phyloP scores from a whole-genome alignment of 177 flowering plant genomes.

The Vitis hybrid region DNA sequence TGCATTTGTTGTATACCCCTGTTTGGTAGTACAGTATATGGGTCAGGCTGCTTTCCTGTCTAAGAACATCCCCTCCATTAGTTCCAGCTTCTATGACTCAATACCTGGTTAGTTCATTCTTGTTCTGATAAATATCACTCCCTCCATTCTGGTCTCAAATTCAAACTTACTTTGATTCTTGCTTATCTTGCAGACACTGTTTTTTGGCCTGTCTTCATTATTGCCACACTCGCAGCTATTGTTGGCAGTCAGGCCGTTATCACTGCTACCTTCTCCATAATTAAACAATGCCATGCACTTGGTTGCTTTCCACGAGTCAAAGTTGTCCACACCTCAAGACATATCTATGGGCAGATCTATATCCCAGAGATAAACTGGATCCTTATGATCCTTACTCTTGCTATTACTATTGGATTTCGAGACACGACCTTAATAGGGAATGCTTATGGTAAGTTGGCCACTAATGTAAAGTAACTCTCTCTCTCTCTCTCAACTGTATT shows the following conservation, averaged over 20 bases:
- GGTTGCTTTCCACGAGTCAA: constrained; percentile 82
- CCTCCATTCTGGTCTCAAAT: neutral
- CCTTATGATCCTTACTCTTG: constrained; percentile 74
- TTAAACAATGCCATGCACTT: constrained; percentile 80
- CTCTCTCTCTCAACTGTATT: neutral
- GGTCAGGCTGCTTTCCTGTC: constrained; percentile 92
- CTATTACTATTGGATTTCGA: constrained; percentile 65
- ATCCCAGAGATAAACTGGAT: constrained; percentile 89
- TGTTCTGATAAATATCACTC: neutral
- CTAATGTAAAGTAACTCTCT: neutral
- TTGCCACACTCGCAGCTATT: constrained; percentile 77
- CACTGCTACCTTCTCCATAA: constrained; percentile 73
- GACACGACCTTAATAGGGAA: constrained; percentile 76
- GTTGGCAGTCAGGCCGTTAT: constrained; percentile 86
- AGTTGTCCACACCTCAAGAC: constrained; percentile 78
- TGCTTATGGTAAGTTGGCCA: constrained; percentile 62
- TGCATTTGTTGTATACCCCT: constrained; percentile 64
- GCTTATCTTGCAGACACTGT: constrained; percentile 44
- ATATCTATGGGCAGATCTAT: constrained; percentile 77
- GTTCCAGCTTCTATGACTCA: constrained; percentile 61
- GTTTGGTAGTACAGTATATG: constrained; percentile 84
- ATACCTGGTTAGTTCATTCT: constrained; percentile 60
- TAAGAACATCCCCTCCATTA: constrained; percentile 41
- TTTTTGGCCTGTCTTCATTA: constrained; percentile 77
- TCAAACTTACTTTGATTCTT: neutral